These are phyloP conservation scores for Coccomyxa subellipsoidea DNA, from an alignment of 163 green algal genomes.

Conservation along the genomic window DNA sequence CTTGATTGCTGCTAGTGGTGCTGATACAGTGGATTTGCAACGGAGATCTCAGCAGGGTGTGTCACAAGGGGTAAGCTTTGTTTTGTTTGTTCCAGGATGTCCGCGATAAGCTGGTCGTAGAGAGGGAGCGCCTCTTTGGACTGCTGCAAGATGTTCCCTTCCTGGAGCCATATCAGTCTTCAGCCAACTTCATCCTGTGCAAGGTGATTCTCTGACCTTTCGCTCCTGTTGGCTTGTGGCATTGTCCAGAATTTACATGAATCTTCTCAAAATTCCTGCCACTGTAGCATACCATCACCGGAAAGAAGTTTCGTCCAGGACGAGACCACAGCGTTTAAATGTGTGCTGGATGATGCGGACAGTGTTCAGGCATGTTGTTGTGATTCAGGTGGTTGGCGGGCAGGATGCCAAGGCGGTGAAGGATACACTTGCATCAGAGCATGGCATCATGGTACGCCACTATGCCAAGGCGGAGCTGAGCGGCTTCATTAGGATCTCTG, in stretches of 20 bases:
- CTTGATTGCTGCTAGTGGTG: no score
- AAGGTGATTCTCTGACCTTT: slow-evolving; percentile 43
- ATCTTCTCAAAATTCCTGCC: no score
- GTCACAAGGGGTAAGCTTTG: no score
- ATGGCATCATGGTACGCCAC: slow-evolving; percentile 94
- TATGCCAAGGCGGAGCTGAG: slow-evolving; percentile 88
- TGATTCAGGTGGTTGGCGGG: slow-evolving; percentile 41
- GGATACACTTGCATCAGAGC: slow-evolving; percentile 65
- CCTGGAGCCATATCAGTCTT: slow-evolving; percentile 86
- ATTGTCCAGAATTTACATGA: no score
- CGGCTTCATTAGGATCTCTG: slow-evolving; percentile 88
- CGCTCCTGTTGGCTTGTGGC: not conserved
- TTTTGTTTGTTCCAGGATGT: slow-evolving; percentile 18
- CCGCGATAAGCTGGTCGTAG: slow-evolving; percentile 62
- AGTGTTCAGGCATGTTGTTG: not conserved
- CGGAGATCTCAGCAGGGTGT: not conserved
- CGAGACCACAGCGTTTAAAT: no score
- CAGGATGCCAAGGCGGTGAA: slow-evolving; percentile 74
- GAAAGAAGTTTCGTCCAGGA: no score
- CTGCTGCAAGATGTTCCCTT: slow-evolving; percentile 70
- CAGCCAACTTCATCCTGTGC: slow-evolving; percentile 97
- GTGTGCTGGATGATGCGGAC: slow-evolving; percentile 32
- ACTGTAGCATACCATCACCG: no score
- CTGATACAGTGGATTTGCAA: no score
- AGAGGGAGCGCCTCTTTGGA: slow-evolving; percentile 71